Conservation (phyloP, 208 protist species). For the Leishmania guyanensis region DNA sequence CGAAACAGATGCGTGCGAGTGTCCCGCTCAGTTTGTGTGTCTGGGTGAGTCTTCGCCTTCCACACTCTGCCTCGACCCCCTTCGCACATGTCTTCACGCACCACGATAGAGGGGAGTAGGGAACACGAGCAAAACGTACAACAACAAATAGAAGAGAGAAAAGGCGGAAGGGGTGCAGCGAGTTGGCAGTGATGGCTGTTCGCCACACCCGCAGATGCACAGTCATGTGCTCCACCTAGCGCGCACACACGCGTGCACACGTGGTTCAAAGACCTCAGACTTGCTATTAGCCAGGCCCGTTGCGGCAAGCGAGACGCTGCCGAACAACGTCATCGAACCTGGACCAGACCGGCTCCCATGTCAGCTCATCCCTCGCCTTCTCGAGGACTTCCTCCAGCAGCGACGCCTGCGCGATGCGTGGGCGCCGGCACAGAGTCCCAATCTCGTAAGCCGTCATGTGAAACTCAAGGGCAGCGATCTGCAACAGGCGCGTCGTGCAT, state of each 20-base stretch:
- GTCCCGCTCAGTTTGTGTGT: neutral
- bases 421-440: slow-evolving; percentile 51
- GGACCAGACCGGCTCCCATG: slow-evolving; percentile 34
- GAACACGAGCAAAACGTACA: neutral
- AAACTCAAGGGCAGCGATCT: slow-evolving; percentile 59
- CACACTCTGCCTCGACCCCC: too few relatives aligned
- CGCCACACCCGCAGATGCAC: neutral
- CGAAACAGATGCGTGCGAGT: neutral
- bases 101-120: neutral
- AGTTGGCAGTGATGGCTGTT: neutral
- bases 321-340: slow-evolving; percentile 40
- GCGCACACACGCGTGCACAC: neutral
- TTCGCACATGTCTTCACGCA: neutral
- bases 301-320: neutral
- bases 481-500: slow-evolving; percentile 57
- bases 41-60: neutral
- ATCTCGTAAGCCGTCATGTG: slow-evolving; percentile 44
- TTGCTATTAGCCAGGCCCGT: neutral
- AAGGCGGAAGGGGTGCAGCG: neutral
- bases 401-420: slow-evolving; percentile 38
- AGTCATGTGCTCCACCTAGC: neutral
- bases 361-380: slow-evolving; percentile 40
- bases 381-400: slow-evolving; percentile 59
- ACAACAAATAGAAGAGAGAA: slow-evolving; percentile 17
- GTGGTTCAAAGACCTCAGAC: neutral